Base-by-base conservation (phyloP, 495 filamentous ascomycete genomes). In the Clavariopsis aquatica region DNA sequence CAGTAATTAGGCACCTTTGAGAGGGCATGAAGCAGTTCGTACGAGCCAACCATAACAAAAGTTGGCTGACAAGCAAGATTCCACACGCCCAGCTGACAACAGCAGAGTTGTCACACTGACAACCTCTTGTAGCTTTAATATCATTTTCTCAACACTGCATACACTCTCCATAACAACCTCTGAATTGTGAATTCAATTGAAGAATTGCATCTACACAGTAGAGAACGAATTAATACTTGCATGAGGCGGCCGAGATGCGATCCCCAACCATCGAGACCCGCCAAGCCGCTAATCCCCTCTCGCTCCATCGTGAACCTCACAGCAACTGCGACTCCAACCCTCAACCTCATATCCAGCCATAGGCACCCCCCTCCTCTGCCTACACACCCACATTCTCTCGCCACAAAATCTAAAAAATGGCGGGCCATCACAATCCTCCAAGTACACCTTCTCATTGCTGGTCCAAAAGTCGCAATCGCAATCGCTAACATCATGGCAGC, bases 401-500 rank as follows among this genome's bases (percentile, higher is more conserved):
- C 51, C 34, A 10, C 23, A 23, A n/a, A 62, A 43, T 12, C 27
- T 3, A 36, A 49, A 62, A 45, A 55, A 62, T 62, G 60, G 60
- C 60, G 60, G 60, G 60, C 34, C 71, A 72, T 57, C 59, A 68
- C 55, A 71, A 73, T 60, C 47, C 47, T n/a, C 20, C 71, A 68
- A 66, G 53, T 53, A 67, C 38, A 17, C 34, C 28, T 36, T 52
- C 20, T 28, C 54, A 56, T 55, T 31, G 45, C 10, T 36, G 29
- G 1, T 26, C 31, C 46, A 22, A 29, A 10, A 45, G 27, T 52
- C 34, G 38, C 41, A 45, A 26, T 31, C 54, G 46, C 62, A 65
- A 69, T 57, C 1, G 47, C 66, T 65, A 61, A 65, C 47, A n/a
- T 60, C 64, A 61, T 67, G 31, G 49, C 55, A 77, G 75, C 66